These are phyloP conservation scores for Achaetomiella virescens DNA, from an alignment of 495 filamentous ascomycete genomes.

Conservation along the genomic window DNA sequence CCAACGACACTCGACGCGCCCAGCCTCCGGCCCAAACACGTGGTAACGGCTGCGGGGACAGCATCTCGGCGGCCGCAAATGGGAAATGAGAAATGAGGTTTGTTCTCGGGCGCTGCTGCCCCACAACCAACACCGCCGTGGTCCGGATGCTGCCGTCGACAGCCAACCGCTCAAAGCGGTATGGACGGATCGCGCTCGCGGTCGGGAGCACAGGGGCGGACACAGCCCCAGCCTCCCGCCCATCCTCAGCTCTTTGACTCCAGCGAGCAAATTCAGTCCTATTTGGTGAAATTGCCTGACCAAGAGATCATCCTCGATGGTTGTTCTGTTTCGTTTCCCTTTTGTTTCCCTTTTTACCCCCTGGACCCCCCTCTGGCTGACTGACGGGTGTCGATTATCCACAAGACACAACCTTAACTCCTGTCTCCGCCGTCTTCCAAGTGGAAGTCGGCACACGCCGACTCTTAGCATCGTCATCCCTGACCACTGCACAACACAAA, in stretches of 20 bases:
- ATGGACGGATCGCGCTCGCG: neutral
- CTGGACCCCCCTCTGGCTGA: neutral
- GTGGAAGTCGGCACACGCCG: slow-evolving; percentile 8
- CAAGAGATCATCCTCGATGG: neutral
- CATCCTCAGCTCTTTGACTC: neutral
- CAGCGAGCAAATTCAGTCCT: neutral
- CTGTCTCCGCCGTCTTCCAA: slow-evolving; percentile 6
- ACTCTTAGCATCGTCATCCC: too few species aligned
- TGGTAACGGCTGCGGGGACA: too few species aligned
- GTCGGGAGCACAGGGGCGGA: neutral
- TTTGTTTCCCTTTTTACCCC: neutral
- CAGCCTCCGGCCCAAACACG: too few species aligned
- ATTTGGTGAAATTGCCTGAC: neutral
- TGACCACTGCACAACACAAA: slow-evolving; percentile 4
- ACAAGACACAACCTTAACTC: neutral
- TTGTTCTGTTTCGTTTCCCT: slow-evolving; percentile 1
- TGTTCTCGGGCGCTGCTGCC: too few species aligned
- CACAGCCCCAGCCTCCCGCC: slow-evolving; percentile 8
- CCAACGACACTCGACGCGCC: too few species aligned
- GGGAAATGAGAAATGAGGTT: too few species aligned
- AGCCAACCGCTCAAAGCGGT: neutral
- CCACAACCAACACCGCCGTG: too few species aligned
- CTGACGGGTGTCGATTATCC: neutral
- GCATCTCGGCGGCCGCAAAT: too few species aligned
- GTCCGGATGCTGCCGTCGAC: neutral